These are phyloP conservation scores for Phanerochaete sordida DNA, from an alignment of 768 basidiomycete genomes.

Conservation along the genomic window DNA sequence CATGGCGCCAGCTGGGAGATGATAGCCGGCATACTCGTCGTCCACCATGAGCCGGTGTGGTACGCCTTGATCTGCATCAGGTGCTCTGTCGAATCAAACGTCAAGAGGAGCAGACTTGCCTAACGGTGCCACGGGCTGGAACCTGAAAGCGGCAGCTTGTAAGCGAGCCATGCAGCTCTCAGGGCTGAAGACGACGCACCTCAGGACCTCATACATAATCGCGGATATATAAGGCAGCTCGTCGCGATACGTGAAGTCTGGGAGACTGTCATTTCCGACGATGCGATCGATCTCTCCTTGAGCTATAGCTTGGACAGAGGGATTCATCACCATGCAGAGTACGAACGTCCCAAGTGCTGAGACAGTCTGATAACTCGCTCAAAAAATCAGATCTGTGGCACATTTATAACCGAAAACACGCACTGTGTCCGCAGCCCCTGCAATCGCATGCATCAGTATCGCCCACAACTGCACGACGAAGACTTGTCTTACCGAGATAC, in stretches of 20 bases:
- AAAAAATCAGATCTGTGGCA: no score
- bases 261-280: slow-evolving; percentile 4
- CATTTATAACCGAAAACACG: no score
- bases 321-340: slow-evolving; percentile 13
- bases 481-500: neutral
- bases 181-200: neutral
- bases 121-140: slow-evolving; percentile 10
- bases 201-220: slow-evolving; percentile 13
- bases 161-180: no score
- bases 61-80: slow-evolving; percentile 10
- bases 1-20: slow-evolving; percentile 29
- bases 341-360: neutral
- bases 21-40: slow-evolving; percentile 28
- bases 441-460: neutral
- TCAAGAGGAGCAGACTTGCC: neutral
- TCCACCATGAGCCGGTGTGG: slow-evolving; percentile 25
- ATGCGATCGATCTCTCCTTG: slow-evolving; percentile 10
- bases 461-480: no score
- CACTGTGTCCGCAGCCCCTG: neutral
- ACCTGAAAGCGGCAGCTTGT: neutral
- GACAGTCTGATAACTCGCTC: neutral
- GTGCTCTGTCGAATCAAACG: neutral
- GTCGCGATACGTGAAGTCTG: slow-evolving; percentile 5
- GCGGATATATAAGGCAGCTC: slow-evolving; percentile 10
- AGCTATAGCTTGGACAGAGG: slow-evolving; percentile 6